Evolutionary conservation across 176 grass and related monocot genomes (phyloP).

Genomic region (Leersia perrieri): DNA sequence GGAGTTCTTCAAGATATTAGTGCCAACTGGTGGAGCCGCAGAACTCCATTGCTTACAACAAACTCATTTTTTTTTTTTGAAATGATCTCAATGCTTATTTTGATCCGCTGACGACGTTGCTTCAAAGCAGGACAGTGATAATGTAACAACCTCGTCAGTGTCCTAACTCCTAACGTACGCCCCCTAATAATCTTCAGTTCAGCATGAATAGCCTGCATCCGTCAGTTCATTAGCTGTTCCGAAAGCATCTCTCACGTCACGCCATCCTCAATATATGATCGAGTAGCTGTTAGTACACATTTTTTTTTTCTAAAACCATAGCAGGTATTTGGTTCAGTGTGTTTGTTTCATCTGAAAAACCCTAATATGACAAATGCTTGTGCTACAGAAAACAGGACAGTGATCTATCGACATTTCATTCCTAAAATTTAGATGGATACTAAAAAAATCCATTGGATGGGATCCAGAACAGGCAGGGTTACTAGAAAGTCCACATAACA

Average conservation of each 20-base stretch:
- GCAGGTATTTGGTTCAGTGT: neutral
- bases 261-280: neutral
- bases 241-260: neutral
- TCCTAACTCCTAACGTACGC: neutral
- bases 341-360: neutral
- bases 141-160: neutral
- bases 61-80: too few relatives aligned
- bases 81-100: neutral
- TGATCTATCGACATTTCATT: neutral
- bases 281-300: neutral
- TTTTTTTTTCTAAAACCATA: neutral
- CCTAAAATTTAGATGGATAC: neutral
- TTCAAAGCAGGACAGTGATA: neutral
- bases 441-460: neutral
- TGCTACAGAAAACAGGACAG: neutral
- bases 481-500: neutral
- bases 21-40: neutral
- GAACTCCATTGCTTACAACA: neutral
- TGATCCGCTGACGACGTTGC: neutral
- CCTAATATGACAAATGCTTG: neutral
- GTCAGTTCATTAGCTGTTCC: neutral
- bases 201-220: too few relatives aligned
- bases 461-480: neutral
- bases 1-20: neutral
- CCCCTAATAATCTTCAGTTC: neutral